phyloP scores from a whole-genome alignment of 2,329 filamentous ascomycete genomes.

The Ceratocystis ficicola region DNA sequence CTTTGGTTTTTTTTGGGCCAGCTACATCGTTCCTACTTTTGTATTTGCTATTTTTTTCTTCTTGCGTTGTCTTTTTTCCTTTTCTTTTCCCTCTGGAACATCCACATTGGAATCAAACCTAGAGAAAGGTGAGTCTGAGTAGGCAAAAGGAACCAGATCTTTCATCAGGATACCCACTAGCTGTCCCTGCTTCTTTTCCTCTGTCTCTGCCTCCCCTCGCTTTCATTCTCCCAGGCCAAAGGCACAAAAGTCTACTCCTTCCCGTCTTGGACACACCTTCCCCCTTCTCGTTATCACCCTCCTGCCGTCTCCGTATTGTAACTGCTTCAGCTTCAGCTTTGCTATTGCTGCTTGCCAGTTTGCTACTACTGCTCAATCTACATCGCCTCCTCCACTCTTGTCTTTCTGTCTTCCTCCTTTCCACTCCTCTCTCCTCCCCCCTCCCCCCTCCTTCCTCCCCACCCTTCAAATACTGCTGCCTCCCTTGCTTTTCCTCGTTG shows the following conservation, averaged over 20 bases:
- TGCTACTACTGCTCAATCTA: neutral
- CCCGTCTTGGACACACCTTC: neutral
- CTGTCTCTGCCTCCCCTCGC: neutral
- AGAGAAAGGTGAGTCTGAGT: neutral
- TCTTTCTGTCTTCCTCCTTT: neutral
- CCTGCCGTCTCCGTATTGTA: neutral
- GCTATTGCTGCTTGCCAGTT: neutral
- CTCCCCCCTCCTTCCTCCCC: neutral
- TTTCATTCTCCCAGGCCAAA: neutral
- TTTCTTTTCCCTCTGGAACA: neutral
- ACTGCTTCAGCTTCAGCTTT: neutral
- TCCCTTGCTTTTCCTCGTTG: neutral
- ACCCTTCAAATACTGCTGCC: neutral
- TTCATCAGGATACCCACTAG: neutral
- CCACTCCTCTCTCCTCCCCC: neutral
- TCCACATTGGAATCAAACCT: neutral
- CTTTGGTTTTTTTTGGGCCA: slow-evolving; percentile 5
- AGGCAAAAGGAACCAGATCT: neutral
- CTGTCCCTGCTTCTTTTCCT: neutral
- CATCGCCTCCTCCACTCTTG: neutral
- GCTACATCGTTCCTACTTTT: slow-evolving; percentile 1
- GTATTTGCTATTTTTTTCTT: neutral
- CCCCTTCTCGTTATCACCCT: neutral
- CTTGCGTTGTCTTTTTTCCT: neutral
- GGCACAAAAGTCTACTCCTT: slow-evolving; percentile 1